phyloP scores from a whole-genome alignment of 2,329 filamentous ascomycete species.

The Gaeumannomyces sp. region DNA sequence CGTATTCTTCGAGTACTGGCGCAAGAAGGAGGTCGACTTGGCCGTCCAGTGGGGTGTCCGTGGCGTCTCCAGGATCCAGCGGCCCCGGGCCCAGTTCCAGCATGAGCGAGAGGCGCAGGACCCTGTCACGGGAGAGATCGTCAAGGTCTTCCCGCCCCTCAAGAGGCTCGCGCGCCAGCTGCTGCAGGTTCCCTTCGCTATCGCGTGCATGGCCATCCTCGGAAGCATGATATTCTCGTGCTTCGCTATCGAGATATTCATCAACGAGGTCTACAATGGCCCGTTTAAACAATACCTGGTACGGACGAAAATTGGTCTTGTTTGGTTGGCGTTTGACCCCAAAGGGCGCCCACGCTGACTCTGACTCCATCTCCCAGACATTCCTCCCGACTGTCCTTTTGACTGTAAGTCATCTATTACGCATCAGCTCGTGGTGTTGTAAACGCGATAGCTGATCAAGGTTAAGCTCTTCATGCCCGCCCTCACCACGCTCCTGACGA shows the following conservation, averaged over 20 bases:
- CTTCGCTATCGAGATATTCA: constrained; percentile 92
- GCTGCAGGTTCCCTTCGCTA: constrained; percentile 77
- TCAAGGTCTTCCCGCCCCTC: constrained; percentile 67
- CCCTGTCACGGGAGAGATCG: constrained; percentile 71
- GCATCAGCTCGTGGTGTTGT: background rate
- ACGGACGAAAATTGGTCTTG: constrained; percentile 24
- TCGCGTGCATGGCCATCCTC: constrained; percentile 64
- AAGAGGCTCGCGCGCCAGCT: constrained; percentile 73
- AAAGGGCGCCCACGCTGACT: too few species aligned
- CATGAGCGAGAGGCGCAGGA: constrained; percentile 74
- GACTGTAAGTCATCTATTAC: constrained; percentile 39
- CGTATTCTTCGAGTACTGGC: constrained; percentile 75
- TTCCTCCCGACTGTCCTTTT: constrained; percentile 86
- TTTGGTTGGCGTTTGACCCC: background rate
- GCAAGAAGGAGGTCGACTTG: constrained; percentile 66
- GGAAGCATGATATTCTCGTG: constrained; percentile 78
- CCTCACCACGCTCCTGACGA: constrained; percentile 68
- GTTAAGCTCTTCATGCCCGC: constrained; percentile 60
- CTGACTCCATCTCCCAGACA: constrained; percentile 40
- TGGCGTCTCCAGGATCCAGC: constrained; percentile 60
- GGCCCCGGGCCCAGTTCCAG: constrained; percentile 64
- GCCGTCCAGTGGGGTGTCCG: constrained; percentile 67
- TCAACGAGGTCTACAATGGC: constrained; percentile 87
- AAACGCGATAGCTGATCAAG: background rate
- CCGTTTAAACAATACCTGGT: constrained; percentile 81